Conservation (phyloP, 768 basidiomycete species). For the Cytidiella melzeri region DNA sequence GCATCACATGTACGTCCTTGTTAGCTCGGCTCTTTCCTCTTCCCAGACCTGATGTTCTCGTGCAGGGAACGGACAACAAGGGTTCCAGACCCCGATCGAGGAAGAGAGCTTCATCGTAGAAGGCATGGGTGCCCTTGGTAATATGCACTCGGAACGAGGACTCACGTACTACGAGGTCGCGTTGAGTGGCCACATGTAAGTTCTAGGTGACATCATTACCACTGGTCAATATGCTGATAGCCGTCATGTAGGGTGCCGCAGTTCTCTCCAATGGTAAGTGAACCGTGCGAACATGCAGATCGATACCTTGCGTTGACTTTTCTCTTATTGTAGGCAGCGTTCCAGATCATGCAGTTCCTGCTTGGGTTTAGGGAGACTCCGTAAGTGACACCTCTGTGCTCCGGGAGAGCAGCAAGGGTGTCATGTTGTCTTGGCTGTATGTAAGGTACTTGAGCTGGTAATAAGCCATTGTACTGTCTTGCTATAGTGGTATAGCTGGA, state of each 20-base stretch:
- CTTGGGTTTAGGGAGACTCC: slow-evolving; percentile 55
- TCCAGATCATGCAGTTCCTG: slow-evolving; percentile 63
- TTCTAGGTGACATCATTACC: not conserved
- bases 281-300: not conserved
- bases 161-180: slow-evolving; percentile 62
- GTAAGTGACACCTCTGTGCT: too few species aligned
- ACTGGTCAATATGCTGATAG: not conserved
- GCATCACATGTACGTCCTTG: slow-evolving; percentile 34
- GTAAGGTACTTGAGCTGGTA: not conserved
- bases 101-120: slow-evolving; percentile 67
- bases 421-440: not conserved
- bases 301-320: not conserved
- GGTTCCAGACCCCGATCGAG: slow-evolving; percentile 64
- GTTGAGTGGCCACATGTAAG: slow-evolving; percentile 70
- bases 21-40: not conserved
- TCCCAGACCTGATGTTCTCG: not conserved
- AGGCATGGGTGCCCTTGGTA: slow-evolving; percentile 63
- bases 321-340: slow-evolving; percentile 42
- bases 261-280: slow-evolving; percentile 53
- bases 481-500: not conserved
- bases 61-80: slow-evolving; percentile 60
- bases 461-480: not conserved
- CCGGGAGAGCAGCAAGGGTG: not conserved
- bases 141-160: slow-evolving; percentile 58
- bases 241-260: slow-evolving; percentile 47